These are phyloP conservation scores for Stentor roeselii DNA, from an alignment of 73 alveolate genomes.

Conservation along the genomic window DNA sequence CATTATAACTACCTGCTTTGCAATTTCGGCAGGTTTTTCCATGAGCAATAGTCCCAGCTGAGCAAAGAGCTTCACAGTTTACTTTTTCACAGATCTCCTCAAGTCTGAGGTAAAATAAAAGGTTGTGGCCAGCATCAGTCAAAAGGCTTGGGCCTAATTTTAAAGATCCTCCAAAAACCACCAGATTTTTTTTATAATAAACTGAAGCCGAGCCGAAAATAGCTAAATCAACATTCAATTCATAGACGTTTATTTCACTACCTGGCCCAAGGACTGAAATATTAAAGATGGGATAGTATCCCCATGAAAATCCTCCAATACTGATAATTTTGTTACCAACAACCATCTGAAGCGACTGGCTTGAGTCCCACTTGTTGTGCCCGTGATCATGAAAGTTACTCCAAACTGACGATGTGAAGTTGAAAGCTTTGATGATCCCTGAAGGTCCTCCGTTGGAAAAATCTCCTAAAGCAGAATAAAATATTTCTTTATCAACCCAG, in stretches of 20 bases:
- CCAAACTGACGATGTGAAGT: neutral
- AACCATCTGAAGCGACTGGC: neutral
- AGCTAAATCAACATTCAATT: neutral
- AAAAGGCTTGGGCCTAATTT: neutral
- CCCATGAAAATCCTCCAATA: neutral
- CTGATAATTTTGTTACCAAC: neutral
- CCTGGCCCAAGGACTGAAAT: neutral
- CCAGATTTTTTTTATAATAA: too few species aligned
- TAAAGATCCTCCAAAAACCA: neutral
- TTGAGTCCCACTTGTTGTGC: neutral
- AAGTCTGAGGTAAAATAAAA: too few species aligned
- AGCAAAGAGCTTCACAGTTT: neutral
- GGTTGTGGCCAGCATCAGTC: neutral
- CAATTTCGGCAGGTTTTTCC: neutral
- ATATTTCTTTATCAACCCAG: neutral
- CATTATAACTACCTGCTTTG: neutral
- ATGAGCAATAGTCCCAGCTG: neutral
- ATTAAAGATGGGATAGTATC: neutral
- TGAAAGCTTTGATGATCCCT: neutral
- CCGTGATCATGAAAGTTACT: neutral
- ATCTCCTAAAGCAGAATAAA: neutral
- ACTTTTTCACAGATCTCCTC: neutral
- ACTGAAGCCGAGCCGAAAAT: neutral
- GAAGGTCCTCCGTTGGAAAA: neutral
- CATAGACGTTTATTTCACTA: too few species aligned